A percentile compares a stretch with the other conserved stretches of the same genome.
Conservation (phyloP, 2,329 filamentous ascomycete species). For the Aphanoascus verrucosus region DNA sequence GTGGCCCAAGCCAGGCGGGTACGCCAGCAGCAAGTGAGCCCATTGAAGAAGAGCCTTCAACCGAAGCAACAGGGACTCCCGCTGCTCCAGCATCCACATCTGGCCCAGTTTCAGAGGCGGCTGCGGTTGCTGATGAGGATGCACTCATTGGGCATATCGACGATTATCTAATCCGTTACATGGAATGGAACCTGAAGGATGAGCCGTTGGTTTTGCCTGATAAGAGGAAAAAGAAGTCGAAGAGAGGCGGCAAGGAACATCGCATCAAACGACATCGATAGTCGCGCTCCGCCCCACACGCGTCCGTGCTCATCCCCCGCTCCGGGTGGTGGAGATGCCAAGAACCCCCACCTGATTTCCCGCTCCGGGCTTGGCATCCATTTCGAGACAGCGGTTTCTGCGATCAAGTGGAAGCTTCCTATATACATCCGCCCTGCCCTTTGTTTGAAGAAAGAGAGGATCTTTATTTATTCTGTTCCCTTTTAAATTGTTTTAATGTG, state of each 20-base stretch:
- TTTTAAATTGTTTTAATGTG: not conserved
- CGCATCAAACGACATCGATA: constrained; percentile 27
- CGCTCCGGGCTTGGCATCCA: not conserved
- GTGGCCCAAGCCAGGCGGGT: constrained; percentile 24
- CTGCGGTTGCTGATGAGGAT: constrained; percentile 28
- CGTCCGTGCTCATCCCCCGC: not conserved
- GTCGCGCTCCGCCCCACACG: constrained; percentile 5
- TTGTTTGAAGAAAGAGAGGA: not conserved
- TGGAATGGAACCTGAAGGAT: constrained; percentile 49
- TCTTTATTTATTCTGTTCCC: constrained; percentile 1
- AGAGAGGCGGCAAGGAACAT: constrained; percentile 40
- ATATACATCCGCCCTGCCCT: not conserved
- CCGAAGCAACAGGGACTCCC: constrained; percentile 10
- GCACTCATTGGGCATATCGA: constrained; percentile 53
- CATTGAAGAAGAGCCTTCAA: constrained; percentile 22
- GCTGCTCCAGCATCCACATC: constrained; percentile 20
- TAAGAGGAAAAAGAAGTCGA: constrained; percentile 40
- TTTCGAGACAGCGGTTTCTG: not conserved
- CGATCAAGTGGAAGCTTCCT: not conserved
- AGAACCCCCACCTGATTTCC: not conserved
- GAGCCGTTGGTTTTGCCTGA: constrained; percentile 40
- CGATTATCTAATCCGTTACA: constrained; percentile 61
- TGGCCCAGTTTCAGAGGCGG: constrained; percentile 17
- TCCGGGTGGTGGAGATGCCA: not conserved
- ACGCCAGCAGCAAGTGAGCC: constrained; percentile 31